Evolutionary conservation across 2,329 filamentous ascomycete species (phyloP).

Genomic region (Botryotinia convoluta): DNA sequence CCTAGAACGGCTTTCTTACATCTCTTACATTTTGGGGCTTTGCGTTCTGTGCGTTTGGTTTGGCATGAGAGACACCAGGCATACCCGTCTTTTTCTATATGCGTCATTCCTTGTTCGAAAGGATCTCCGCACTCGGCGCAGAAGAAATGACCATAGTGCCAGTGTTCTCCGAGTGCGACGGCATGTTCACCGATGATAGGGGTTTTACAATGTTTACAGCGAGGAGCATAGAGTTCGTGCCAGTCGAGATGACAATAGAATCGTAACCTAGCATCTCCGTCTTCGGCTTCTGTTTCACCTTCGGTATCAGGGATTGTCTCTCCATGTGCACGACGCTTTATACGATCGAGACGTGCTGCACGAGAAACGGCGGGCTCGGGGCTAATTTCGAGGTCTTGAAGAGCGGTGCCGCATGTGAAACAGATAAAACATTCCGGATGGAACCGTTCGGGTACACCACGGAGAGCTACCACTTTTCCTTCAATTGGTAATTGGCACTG

Average conservation of each 20-base stretch:
- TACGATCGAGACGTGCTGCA: slow-evolving; percentile 69
- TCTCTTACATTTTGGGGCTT: slow-evolving; percentile 81
- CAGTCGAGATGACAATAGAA: slow-evolving; percentile 99
- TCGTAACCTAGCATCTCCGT: slow-evolving; percentile 69
- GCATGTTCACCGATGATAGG: slow-evolving; percentile 95
- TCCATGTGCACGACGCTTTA: slow-evolving; percentile 59
- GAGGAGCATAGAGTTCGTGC: slow-evolving; percentile 88
- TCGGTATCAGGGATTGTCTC: slow-evolving; percentile 61
- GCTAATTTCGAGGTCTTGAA: slow-evolving; percentile 95
- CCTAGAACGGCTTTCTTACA: slow-evolving; percentile 85
- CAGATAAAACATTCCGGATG: slow-evolving; percentile 93
- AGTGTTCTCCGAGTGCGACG: slow-evolving; percentile 89
- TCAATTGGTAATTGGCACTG: slow-evolving; percentile 83
- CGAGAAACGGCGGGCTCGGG: slow-evolving; percentile 78
- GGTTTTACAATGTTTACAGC: slow-evolving; percentile 94
- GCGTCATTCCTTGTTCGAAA: slow-evolving; percentile 68
- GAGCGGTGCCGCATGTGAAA: slow-evolving; percentile 78
- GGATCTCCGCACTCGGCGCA: slow-evolving; percentile 98
- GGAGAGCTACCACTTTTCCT: slow-evolving; percentile 83
- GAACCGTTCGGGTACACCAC: slow-evolving; percentile 71
- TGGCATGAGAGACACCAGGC: slow-evolving; percentile 96
- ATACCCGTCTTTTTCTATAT: slow-evolving; percentile 93
- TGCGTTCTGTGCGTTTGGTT: slow-evolving; percentile 84
- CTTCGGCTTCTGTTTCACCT: slow-evolving; percentile 63
- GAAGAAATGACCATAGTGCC: slow-evolving; percentile 98